Percentiles rank a stretch among this genome's conserved stretches.
Evolutionary conservation across 192 early-diverging fungal genomes (phyloP).

Genomic region (Coemansia sp.): DNA sequence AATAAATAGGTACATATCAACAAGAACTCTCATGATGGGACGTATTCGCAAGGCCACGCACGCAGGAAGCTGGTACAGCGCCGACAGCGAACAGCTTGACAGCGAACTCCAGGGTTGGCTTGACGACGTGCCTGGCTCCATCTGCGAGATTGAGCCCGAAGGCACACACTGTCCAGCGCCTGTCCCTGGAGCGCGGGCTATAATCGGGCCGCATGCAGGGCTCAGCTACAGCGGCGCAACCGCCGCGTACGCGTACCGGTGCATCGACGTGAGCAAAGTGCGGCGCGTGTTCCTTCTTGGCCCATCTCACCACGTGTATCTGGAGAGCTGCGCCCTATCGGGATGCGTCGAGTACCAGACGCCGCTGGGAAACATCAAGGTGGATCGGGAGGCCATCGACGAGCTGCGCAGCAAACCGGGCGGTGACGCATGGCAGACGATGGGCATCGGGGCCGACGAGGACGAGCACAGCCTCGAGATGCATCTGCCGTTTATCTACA

Average conservation of each 20-base stretch:
- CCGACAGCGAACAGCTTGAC: constrained; percentile 39
- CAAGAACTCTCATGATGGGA: constrained; percentile 10
- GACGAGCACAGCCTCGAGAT: constrained; percentile 97
- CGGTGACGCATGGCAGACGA: constrained; percentile 58
- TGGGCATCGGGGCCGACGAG: constrained; percentile 75
- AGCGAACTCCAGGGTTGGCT: constrained; percentile 43
- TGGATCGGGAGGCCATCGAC: constrained; percentile 63
- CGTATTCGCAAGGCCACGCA: constrained; percentile 56
- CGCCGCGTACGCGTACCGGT: constrained; percentile 86
- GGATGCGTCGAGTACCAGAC: constrained; percentile 74
- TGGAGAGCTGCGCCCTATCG: constrained; percentile 79
- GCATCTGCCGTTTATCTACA: constrained; percentile 90
- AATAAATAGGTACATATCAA: no score
- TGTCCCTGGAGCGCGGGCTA: constrained; percentile 27
- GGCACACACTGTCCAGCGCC: constrained; percentile 19
- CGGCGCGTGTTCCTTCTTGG: constrained; percentile 90
- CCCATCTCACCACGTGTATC: constrained; percentile 87
- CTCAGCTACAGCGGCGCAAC: constrained; percentile 87
- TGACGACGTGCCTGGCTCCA: constrained; percentile 16
- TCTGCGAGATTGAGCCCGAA: constrained; percentile 22
- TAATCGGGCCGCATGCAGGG: constrained; percentile 77
- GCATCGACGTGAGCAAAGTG: constrained; percentile 56
- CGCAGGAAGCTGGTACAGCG: constrained; percentile 72
- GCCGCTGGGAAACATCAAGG: constrained; percentile 77
- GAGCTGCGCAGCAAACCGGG: constrained; percentile 63